Evolutionary conservation across 768 basidiomycete species (phyloP).

Genomic region (Suillus lakei): DNA sequence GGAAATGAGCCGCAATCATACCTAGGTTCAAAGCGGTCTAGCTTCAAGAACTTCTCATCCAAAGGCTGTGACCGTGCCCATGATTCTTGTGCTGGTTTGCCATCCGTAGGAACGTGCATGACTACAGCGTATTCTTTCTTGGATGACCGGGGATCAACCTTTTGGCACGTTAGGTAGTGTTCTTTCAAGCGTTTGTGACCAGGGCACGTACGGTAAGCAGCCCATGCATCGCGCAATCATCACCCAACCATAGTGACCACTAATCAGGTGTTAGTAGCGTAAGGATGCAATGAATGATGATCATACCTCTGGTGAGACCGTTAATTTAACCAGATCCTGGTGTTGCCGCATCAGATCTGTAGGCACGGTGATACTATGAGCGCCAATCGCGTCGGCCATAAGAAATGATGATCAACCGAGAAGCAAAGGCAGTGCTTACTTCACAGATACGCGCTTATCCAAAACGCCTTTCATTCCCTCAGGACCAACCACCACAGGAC

Average conservation of each 20-base stretch:
- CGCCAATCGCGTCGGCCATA: background rate
- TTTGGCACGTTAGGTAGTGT: background rate
- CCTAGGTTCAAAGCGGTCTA: slow-evolving; percentile 27
- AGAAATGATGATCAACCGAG: background rate
- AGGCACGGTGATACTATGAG: slow-evolving; percentile 21
- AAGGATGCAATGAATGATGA: background rate
- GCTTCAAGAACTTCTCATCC: slow-evolving; percentile 17
- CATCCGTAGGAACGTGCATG: slow-evolving; percentile 13
- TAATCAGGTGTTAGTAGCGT: slow-evolving; percentile 5
- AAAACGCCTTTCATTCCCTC: slow-evolving; percentile 8
- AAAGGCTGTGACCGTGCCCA: slow-evolving; percentile 16
- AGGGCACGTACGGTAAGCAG: slow-evolving; percentile 21
- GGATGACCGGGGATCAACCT: slow-evolving; percentile 16
- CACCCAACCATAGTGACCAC: slow-evolving; percentile 28
- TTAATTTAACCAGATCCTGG: slow-evolving; percentile 17
- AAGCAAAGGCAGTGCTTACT: slow-evolving; percentile 10
- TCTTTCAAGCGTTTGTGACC: background rate
- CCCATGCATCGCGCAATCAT: slow-evolving; percentile 25
- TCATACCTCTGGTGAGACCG: slow-evolving; percentile 20
- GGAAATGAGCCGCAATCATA: background rate
- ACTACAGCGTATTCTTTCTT: slow-evolving; percentile 21
- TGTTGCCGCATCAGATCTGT: slow-evolving; percentile 21
- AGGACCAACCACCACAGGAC: slow-evolving; percentile 35
- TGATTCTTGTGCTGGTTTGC: background rate
- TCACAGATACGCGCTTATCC: slow-evolving; percentile 21